phyloP scores from a whole-genome alignment of 306 rosid species.

The Inga oerstediana region DNA sequence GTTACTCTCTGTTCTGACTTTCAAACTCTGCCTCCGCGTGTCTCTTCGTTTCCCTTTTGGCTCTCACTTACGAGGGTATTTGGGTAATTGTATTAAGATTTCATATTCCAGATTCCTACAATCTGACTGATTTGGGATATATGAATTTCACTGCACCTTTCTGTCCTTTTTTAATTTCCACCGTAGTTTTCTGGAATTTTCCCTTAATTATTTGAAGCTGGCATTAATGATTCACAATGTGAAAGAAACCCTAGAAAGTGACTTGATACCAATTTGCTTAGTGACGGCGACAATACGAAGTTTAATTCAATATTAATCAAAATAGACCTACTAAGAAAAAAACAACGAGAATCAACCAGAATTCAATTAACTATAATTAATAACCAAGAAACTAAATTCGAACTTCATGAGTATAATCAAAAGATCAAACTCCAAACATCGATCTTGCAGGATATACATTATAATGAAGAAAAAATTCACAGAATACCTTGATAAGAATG shows the following conservation, averaged over 20 bases:
- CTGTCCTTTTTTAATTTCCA: too few species aligned
- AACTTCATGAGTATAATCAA: background rate
- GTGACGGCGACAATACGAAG: conserved; percentile 21
- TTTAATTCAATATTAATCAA: background rate
- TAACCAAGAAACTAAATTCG: background rate
- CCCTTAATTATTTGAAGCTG: conserved; percentile 3
- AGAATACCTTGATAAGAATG: background rate
- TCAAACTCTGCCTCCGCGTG: too few species aligned
- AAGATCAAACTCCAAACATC: conserved; percentile 19
- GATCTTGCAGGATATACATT: background rate
- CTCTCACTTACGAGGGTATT: too few species aligned
- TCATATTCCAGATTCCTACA: too few species aligned
- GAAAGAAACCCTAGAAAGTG: conserved; percentile 35
- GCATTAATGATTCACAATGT: conserved; percentile 5
- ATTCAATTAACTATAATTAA: background rate
- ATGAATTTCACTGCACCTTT: too few species aligned
- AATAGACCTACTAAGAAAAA: background rate
- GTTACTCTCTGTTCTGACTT: too few species aligned
- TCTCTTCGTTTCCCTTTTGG: too few species aligned
- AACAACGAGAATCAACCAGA: conserved; percentile 13
- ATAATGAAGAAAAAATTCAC: background rate
- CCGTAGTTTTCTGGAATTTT: too few species aligned
- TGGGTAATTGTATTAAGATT: too few species aligned
- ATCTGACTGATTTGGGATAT: too few species aligned
- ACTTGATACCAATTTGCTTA: conserved; percentile 23